A percentile compares a stretch with the other conserved stretches of the same genome.
Conservation (phyloP, 371 early-diverging fungal species). For the Lichtheimia ramosa region DNA sequence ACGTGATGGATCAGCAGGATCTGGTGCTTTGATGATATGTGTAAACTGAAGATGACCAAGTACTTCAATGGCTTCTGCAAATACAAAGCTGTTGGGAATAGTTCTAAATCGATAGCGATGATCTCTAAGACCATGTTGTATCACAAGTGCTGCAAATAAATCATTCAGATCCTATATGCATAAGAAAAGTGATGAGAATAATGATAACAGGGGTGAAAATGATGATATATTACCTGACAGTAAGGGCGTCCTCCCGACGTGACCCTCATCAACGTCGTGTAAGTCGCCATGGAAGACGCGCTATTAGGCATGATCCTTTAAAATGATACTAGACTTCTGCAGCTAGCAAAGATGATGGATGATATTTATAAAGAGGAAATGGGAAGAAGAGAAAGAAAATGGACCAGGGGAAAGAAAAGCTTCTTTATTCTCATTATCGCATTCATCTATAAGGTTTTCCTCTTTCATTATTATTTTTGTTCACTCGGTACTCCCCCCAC, state of each 20-base stretch:
- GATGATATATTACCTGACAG: conserved; percentile 20
- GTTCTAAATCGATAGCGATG: conserved; percentile 51
- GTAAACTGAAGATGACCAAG: conserved; percentile 50
- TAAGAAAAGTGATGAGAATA: not conserved
- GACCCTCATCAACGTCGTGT: conserved; percentile 30
- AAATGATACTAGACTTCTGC: too few species aligned
- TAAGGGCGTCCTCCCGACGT: conserved; percentile 36
- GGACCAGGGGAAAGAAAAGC: conserved; percentile 7
- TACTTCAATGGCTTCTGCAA: conserved; percentile 52
- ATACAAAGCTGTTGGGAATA: conserved; percentile 54
- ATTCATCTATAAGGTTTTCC: conserved; percentile 2
- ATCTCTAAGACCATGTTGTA: conserved; percentile 31
- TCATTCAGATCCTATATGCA: conserved; percentile 39
- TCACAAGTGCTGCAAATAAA: conserved; percentile 41
- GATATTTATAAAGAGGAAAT: not conserved
- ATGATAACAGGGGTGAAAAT: not conserved
- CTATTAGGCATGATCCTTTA: conserved; percentile 3
- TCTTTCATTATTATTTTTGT: not conserved
- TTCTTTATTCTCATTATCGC: conserved; percentile 16
- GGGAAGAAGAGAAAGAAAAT: not conserved
- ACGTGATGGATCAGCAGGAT: not conserved
- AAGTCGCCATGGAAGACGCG: conserved; percentile 9
- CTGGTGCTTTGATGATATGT: conserved; percentile 50
- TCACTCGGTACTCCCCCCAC: not conserved
- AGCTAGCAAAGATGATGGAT: too few species aligned